These are phyloP conservation scores for Aspergillus hiratsukae DNA, from an alignment of 2,329 filamentous ascomycete genomes.

Conservation along the genomic window DNA sequence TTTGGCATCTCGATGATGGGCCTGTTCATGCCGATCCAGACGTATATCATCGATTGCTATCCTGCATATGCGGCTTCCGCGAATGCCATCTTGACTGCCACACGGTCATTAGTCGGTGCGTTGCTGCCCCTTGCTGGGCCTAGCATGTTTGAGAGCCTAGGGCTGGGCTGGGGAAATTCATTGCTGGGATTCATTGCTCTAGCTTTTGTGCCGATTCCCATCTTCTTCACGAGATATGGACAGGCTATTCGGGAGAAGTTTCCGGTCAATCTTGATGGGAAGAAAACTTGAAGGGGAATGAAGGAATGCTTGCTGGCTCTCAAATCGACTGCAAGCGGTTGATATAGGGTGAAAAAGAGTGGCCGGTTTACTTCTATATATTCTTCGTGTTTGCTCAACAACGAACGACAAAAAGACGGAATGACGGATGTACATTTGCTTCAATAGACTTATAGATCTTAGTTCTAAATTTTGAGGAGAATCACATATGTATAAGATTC, in stretches of 20 bases:
- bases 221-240: slow-evolving; percentile 15
- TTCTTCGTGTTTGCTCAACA: no score
- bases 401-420: no score
- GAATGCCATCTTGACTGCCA: slow-evolving; percentile 51
- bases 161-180: slow-evolving; percentile 48
- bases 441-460: no score
- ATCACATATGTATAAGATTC: background rate
- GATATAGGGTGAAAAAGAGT: background rate
- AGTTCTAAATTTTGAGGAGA: background rate
- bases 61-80: slow-evolving; percentile 45
- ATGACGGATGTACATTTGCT: no score
- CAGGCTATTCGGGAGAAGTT: slow-evolving; percentile 20
- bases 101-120: slow-evolving; percentile 53
- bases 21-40: slow-evolving; percentile 54
- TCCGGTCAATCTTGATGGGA: slow-evolving; percentile 11
- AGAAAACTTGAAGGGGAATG: background rate
- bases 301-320: background rate
- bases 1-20: slow-evolving; percentile 54
- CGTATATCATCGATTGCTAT: slow-evolving; percentile 58
- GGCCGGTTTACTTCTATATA: no score
- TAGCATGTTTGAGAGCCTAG: slow-evolving; percentile 43
- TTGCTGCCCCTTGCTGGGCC: slow-evolving; percentile 57
- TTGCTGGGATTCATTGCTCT: slow-evolving; percentile 54
- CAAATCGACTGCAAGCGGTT: no score
- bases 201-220: slow-evolving; percentile 41